A percentile compares a stretch with the other conserved stretches of the same genome.
Evolutionary conservation across 768 basidiomycete species (phyloP).

Genomic region (Lactarius sanguifluus): DNA sequence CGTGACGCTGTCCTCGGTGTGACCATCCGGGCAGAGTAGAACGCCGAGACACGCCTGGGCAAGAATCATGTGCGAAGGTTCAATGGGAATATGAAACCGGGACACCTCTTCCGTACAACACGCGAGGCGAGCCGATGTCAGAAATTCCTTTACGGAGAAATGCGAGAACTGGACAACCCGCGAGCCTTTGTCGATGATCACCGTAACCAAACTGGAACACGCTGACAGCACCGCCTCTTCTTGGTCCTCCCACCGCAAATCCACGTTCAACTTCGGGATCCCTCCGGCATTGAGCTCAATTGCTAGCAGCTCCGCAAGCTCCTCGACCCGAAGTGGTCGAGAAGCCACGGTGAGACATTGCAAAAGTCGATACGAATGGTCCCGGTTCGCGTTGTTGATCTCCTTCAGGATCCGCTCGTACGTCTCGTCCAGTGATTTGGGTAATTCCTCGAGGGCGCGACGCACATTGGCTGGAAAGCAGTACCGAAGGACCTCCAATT

Average conservation of each 20-base stretch:
- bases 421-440: slow-evolving; percentile 2
- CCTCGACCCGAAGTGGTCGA: background rate
- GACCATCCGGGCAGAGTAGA: background rate
- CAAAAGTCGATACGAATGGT: background rate
- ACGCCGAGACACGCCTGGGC: background rate
- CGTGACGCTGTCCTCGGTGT: background rate
- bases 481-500: background rate
- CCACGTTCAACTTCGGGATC: background rate
- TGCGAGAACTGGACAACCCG: background rate
- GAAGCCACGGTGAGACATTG: background rate
- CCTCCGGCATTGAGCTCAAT: background rate
- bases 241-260: background rate
- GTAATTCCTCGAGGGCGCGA: background rate
- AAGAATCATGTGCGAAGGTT: background rate
- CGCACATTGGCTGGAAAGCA: background rate
- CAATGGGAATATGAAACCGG: background rate
- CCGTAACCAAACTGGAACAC: background rate
- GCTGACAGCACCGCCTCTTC: background rate
- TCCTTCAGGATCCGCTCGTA: slow-evolving; percentile 3
- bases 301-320: background rate
- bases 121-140: background rate
- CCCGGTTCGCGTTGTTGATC: background rate
- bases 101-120: background rate
- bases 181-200: background rate
- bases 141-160: background rate